Conservation (phyloP, 768 basidiomycete species). For the Termitomyces titanicus region DNA sequence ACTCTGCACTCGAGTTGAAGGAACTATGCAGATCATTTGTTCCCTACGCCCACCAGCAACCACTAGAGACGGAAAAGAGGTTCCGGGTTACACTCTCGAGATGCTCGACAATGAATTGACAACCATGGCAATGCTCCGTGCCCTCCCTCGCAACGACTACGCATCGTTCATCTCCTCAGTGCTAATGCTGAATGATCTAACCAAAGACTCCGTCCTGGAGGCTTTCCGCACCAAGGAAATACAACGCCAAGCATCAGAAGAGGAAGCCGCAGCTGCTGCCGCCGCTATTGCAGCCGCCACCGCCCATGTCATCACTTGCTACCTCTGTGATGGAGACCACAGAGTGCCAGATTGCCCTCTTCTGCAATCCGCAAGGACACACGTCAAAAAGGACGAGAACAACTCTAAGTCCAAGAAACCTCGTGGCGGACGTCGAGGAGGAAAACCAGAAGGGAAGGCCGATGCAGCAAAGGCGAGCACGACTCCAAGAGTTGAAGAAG, state of each 20-base stretch:
- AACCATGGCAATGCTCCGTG: slow-evolving; percentile 2
- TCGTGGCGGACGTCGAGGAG: neutral
- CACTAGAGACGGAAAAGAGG: neutral
- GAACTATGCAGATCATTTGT: neutral
- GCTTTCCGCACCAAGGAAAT: neutral
- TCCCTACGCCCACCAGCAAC: neutral
- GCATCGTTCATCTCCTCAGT: neutral
- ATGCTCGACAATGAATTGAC: slow-evolving; percentile 2
- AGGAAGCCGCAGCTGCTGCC: neutral
- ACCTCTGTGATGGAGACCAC: neutral
- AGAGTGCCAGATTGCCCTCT: neutral
- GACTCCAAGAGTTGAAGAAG: neutral
- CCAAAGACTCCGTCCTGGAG: slow-evolving; percentile 1
- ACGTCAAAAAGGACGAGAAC: neutral
- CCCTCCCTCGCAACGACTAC: slow-evolving; percentile 1
- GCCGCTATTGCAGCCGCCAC: neutral
- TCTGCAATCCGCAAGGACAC: neutral
- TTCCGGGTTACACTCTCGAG: neutral
- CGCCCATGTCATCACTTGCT: neutral
- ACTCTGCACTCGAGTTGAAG: neutral
- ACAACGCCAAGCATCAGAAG: neutral
- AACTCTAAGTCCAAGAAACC: neutral
- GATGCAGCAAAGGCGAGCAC: neutral
- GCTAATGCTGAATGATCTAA: slow-evolving; percentile 3
- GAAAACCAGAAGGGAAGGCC: no score